phyloP scores from a whole-genome alignment of 352 stramenopile genomes.

The Phytopythium helicoides region DNA sequence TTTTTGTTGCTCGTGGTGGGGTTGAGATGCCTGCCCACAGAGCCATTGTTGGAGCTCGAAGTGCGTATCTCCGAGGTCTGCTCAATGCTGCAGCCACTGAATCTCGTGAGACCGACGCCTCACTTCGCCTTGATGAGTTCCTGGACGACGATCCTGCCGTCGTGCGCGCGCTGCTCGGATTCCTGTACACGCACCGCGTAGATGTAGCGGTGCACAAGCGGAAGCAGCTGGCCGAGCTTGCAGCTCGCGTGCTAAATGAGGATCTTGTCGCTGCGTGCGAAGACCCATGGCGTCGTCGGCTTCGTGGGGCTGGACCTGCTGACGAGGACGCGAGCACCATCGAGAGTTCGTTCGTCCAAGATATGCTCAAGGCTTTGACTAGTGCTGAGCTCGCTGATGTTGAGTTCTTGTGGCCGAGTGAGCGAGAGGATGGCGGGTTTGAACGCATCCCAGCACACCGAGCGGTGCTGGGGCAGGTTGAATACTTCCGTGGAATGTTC shows the following conservation, averaged over 20 bases:
- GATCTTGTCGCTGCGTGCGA: conserved; percentile 43
- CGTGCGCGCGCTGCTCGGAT: conserved; percentile 60
- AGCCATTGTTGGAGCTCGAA: conserved; percentile 57
- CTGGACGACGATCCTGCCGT: conserved; percentile 55
- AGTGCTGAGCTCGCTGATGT: conserved; percentile 52
- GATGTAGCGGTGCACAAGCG: conserved; percentile 65
- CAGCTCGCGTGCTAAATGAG: conserved; percentile 49
- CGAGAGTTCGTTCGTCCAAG: conserved; percentile 42
- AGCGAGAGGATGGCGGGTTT: conserved; percentile 12
- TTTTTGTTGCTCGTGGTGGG: conserved; percentile 33
- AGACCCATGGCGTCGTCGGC: conserved; percentile 41
- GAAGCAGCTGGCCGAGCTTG: conserved; percentile 48
- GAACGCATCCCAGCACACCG: conserved; percentile 63
- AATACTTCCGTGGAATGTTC: conserved; percentile 85
- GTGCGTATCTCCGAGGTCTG: conserved; percentile 54
- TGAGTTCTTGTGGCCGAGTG: conserved; percentile 71
- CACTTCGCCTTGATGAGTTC: conserved; percentile 51
- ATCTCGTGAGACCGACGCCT: conserved; percentile 4
- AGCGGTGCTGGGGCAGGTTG: conserved; percentile 66
- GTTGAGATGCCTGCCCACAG: conserved; percentile 37
- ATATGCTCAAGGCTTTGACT: conserved; percentile 54
- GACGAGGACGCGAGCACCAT: conserved; percentile 16
- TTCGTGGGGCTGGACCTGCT: conserved; percentile 15
- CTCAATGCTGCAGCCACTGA: conserved; percentile 28
- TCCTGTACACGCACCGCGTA: conserved; percentile 70